Conservation (phyloP, 192 early-diverging fungal species). For the Linnemannia schmuckeri region DNA sequence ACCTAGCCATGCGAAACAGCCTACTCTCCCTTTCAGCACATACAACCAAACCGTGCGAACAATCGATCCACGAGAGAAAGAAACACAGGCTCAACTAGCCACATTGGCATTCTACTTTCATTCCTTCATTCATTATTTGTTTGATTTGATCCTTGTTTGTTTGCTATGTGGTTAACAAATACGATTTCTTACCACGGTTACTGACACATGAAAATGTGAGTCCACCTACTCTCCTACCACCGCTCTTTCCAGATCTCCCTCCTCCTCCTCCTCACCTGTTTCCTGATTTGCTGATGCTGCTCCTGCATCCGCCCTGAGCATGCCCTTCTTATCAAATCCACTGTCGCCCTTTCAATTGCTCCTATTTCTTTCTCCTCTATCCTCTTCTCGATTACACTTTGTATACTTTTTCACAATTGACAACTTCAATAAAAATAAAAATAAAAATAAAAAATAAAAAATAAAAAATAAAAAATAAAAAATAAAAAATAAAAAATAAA, state of each 20-base stretch:
- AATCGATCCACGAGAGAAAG: too few species aligned
- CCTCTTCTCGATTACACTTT: not conserved
- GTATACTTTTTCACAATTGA: not conserved
- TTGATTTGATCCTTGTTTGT: not conserved
- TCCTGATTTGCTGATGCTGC: not conserved
- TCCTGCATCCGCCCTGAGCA: not conserved
- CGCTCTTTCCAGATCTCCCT: not conserved
- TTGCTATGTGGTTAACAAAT: too few species aligned
- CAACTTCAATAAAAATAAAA: too few species aligned
- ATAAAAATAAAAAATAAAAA: too few species aligned
- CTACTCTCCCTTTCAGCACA: too few species aligned
- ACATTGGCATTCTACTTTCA: not conserved
- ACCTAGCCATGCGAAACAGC: too few species aligned
- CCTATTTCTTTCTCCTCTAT: not conserved
- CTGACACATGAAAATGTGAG: not conserved
- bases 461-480: too few species aligned
- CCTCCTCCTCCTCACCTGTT: not conserved
- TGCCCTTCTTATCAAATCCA: not conserved
- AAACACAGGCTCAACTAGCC: too few species aligned
- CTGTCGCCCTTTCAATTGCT: not conserved
- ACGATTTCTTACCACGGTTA: not conserved
- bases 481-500: too few species aligned
- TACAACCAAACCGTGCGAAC: too few species aligned
- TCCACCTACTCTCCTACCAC: not conserved
- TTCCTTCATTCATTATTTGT: not conserved